Base-by-base conservation (phyloP, 306 rosid genomes). In the Dalbergia cultrata region DNA sequence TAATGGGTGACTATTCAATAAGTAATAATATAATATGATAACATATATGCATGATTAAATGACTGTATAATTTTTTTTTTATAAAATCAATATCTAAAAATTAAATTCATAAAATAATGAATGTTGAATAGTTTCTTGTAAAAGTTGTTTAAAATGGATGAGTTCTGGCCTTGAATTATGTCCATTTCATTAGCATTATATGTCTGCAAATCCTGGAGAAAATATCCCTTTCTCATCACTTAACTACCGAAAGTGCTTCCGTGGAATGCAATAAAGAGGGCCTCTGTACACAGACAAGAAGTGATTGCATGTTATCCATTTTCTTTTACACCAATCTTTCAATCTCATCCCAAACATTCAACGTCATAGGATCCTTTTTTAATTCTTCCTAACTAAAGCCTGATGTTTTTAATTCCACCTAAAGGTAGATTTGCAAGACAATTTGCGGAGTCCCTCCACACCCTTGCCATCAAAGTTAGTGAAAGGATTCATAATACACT, bases 261-360 rank as follows among this genome's bases (percentile, higher is more conserved):
- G 12, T 65, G 67, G 57, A 66, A 53, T 44, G 76, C 76, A 44
- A 79, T 26, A 77, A 67, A 77, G 62, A 26, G 5, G 21, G 39
- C 11, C 13, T 58, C 50, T 22, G 37, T 79, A 69, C 49, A 79
- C 13, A 59, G 76, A 79, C 82, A 79, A 16, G 22, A 9, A 22
- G 43, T n/a, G 41, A 34, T 70, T 31, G 43, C 14, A 60, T 34
- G 22, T 60, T 58, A 69, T 69, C 64, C 64, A 54, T 54, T 44
- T 45, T 34, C 17, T 1, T 58, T 69, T 47, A 59, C 69, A 39
- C 22, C 8, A 44, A 22, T 31, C 70, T 59, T 69, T 79, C 35
- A 49, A 59, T 39, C 64, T 34, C 14, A 22, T 81, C 13, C 21
- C 43, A 44, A 47, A 37, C 43, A 57, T 34, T 63, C n/a, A 41